Conservation (phyloP, 2,329 filamentous ascomycete genomes). For the Apiospora hydei region DNA sequence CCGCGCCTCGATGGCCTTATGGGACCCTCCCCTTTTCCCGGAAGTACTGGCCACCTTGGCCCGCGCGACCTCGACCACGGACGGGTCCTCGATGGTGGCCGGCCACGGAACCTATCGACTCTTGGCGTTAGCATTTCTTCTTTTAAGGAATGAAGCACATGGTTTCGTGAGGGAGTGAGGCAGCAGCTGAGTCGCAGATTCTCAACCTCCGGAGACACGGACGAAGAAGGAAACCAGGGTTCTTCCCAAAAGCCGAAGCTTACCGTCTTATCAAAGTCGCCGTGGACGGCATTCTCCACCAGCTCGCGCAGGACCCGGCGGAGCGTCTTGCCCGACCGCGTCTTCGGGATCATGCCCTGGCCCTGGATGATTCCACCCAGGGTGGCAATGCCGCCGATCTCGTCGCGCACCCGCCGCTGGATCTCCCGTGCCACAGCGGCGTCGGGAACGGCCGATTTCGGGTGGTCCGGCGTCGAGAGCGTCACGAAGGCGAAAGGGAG, state of each 20-base stretch:
- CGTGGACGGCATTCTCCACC: constrained; percentile 80
- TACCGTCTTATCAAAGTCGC: constrained; percentile 73
- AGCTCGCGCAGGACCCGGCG: constrained; percentile 82
- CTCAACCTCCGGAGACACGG: background rate
- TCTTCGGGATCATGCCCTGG: constrained; percentile 88
- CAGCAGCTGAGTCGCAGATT: background rate
- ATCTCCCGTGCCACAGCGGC: constrained; percentile 63
- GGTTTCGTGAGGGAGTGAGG: background rate
- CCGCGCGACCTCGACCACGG: constrained; percentile 77
- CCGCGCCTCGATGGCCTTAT: constrained; percentile 54
- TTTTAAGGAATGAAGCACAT: background rate
- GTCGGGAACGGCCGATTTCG: constrained; percentile 57
- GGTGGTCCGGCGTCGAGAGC: constrained; percentile 55
- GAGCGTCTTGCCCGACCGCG: constrained; percentile 89
- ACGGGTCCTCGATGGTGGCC: constrained; percentile 83
- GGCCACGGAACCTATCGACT: constrained; percentile 66
- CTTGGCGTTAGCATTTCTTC: background rate
- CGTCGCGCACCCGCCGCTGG: constrained; percentile 74
- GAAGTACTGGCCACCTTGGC: constrained; percentile 79
- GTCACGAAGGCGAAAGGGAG: constrained; percentile 90
- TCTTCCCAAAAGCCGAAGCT: background rate
- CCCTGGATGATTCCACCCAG: constrained; percentile 88
- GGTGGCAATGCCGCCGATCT: constrained; percentile 87
- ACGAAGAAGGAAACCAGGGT: background rate
- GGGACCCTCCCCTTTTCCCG: constrained; percentile 51